Evolutionary conservation across 208 protist species (phyloP).

Genomic region (Wallacemonas collosoma): DNA sequence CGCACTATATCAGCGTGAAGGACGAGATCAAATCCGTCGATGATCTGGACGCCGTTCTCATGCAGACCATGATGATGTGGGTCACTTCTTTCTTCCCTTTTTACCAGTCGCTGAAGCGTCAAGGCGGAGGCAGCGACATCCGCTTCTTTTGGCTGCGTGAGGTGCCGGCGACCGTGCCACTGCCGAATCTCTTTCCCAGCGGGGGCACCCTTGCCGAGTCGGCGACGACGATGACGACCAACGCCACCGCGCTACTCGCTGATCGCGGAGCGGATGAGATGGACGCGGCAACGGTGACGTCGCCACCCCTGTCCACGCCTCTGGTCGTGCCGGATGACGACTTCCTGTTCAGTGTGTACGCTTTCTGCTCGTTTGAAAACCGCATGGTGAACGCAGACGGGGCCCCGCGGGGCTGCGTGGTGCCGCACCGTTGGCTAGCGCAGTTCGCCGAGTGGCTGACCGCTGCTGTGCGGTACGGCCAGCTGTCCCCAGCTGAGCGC

Average conservation of each 20-base stretch:
- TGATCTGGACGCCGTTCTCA: constrained; percentile 29
- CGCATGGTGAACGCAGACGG: constrained; percentile 41
- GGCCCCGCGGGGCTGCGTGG: constrained; percentile 42
- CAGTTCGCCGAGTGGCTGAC: constrained; percentile 45
- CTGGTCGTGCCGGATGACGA: constrained; percentile 27
- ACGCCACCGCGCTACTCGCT: neutral
- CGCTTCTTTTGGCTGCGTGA: constrained; percentile 47
- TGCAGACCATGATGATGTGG: constrained; percentile 44
- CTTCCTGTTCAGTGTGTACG: constrained; percentile 64
- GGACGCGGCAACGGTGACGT: neutral
- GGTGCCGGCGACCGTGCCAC: constrained; percentile 1
- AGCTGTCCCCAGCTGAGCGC: neutral
- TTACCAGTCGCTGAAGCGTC: constrained; percentile 34
- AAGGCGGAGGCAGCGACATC: constrained; percentile 13
- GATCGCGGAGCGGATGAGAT: neutral
- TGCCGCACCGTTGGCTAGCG: constrained; percentile 64
- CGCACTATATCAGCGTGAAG: constrained; percentile 1
- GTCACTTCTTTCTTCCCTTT: constrained; percentile 47
- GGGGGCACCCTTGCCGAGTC: neutral
- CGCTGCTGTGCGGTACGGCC: neutral
- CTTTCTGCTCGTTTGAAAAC: constrained; percentile 43
- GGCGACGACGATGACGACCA: neutral
- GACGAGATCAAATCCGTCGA: constrained; percentile 17
- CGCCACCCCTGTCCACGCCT: neutral
- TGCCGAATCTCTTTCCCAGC: neutral